Evolutionary conservation across 225 moss, liverwort and hornwort genomes (phyloP), one percentile per base, ranked within the genome.

Genomic region (Polytrichum commune): DNA sequence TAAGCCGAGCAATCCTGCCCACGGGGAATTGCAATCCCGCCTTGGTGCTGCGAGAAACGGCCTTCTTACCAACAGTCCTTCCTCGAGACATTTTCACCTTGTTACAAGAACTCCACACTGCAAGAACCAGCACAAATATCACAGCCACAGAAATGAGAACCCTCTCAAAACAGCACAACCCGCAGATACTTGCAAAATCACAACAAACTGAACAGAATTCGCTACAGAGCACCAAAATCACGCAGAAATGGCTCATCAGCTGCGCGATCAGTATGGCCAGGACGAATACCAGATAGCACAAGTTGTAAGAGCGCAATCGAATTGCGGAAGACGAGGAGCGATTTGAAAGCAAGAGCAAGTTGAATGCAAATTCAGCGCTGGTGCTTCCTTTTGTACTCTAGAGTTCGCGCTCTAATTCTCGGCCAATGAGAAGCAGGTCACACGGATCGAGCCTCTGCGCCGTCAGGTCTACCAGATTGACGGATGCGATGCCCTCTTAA

Each of bases 11-110:
- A 3, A 78, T 81, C 9, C 58, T 58, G 7, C 58, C 84, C 25
- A 85, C 78, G 0, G 81, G 84, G 8, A 85, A 85, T 57, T 85
- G 78, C 19, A 85, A 68, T 5, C 81, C 84, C 8, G 84, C 84
- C 75, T 85, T 85, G 64, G 74, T 55, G n/a, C 72, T 75, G 60
- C 78, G 74, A 29, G 82, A 82, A 0, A 82, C 74, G 3, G 82
- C 77, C 74, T 82, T 82, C 82, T 82, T 82, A 4, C 78, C 82
- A 16, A 75, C 75, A 27, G 75, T 82, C 68, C 78, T 82, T 26
- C 78, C 82, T 64, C 82, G 53, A 16, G 82, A 82, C 82, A 82
- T 81, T n/a, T 20, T 71, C 5, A 22, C 23, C 9, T 2, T 22
- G 1, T 58, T 6, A 58, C 7, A 18, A 56, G n/a, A 18, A 56